Evolutionary conservation across 2,329 filamentous ascomycete species (phyloP).

Genomic region (Cytospora mali): DNA sequence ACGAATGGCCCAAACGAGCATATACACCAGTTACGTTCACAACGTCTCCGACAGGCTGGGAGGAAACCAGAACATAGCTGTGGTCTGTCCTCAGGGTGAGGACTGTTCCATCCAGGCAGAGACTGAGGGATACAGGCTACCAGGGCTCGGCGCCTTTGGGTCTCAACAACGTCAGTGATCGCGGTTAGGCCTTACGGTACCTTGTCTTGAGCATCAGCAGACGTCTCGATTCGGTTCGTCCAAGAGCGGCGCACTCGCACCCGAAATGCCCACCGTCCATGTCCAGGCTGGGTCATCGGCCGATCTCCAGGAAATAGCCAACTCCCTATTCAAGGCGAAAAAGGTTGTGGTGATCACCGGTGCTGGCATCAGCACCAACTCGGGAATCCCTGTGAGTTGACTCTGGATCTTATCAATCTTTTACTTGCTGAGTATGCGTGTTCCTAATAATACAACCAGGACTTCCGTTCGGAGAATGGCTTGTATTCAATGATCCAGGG

Average conservation of each 20-base stretch:
- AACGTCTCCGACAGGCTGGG: constrained; percentile 1
- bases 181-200: background rate
- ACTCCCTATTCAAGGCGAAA: constrained; percentile 63
- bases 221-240: background rate
- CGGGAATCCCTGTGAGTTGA: constrained; percentile 67
- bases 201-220: background rate
- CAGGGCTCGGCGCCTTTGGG: background rate
- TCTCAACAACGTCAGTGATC: background rate
- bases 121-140: constrained; percentile 1
- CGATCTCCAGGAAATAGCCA: constrained; percentile 66
- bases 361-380: constrained; percentile 75
- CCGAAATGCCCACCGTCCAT: constrained; percentile 61
- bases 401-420: background rate
- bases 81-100: constrained; percentile 11
- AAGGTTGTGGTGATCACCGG: constrained; percentile 74
- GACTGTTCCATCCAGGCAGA: background rate
- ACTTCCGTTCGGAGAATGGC: constrained; percentile 73
- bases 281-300: constrained; percentile 54
- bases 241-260: background rate
- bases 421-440: background rate
- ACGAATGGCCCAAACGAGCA: constrained; percentile 20
- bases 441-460: constrained; percentile 46
- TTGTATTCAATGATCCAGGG: constrained; percentile 73
- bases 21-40: constrained; percentile 1
- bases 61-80: constrained; percentile 1